phyloP scores from a whole-genome alignment of 163 green algal species.

The Smithsoniella earleae region DNA sequence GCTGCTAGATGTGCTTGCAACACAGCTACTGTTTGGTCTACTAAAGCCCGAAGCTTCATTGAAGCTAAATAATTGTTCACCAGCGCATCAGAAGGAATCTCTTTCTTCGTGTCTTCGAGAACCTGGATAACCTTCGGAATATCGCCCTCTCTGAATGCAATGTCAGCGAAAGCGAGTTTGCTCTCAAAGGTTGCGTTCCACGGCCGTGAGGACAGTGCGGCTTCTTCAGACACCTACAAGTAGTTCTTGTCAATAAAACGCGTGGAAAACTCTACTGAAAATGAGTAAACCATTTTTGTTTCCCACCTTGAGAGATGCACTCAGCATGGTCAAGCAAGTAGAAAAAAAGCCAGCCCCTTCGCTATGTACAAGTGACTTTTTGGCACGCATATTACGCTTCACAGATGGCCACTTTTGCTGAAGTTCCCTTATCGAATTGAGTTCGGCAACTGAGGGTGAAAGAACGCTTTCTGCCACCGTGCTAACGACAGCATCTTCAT shows the following conservation, averaged over 20 bases:
- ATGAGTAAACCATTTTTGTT: not conserved
- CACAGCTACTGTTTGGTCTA: constrained; percentile 1
- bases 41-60: not conserved
- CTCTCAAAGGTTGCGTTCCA: not conserved
- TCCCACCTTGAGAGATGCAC: not conserved
- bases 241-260: not conserved
- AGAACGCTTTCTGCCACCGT: no score
- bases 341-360: not conserved
- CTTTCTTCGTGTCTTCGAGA: not conserved
- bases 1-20: constrained; percentile 5
- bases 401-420: not conserved
- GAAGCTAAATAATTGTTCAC: not conserved
- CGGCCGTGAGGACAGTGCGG: not conserved
- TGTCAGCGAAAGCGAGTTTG: not conserved
- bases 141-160: not conserved
- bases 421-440: no score
- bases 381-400: not conserved
- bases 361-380: not conserved
- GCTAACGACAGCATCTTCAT: not conserved
- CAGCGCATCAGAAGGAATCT: not conserved
- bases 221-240: constrained; percentile 7
- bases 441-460: no score
- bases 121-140: not conserved
- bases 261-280: not conserved
- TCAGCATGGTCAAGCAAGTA: not conserved